These are phyloP conservation scores for Thermomucor indicae-seudaticae DNA, from an alignment of 371 early-diverging fungal species.

Conservation along the genomic window DNA sequence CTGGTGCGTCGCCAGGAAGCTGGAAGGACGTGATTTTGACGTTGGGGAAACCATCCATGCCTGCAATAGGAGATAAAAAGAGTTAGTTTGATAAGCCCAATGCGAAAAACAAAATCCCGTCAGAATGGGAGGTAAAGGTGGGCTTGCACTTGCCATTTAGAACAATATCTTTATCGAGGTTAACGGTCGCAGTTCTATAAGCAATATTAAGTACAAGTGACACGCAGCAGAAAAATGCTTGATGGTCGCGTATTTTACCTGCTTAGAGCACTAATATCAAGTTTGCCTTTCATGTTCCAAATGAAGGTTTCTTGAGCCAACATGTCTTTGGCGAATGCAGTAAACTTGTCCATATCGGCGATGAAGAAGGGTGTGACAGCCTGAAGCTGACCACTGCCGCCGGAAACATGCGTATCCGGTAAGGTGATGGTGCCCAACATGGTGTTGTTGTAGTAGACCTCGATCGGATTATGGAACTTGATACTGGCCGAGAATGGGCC, in stretches of 20 bases:
- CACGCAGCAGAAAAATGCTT: not conserved
- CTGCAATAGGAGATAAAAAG: constrained; percentile 9
- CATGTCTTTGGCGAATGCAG: constrained; percentile 51
- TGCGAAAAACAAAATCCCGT: not conserved
- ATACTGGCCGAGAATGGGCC: constrained; percentile 56
- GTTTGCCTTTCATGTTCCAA: constrained; percentile 55
- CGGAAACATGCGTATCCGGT: constrained; percentile 41
- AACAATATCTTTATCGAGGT: constrained; percentile 28
- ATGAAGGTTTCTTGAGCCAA: constrained; percentile 44
- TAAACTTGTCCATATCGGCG: constrained; percentile 40
- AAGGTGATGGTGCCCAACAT: constrained; percentile 51
- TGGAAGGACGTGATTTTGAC: constrained; percentile 49
- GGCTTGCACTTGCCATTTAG: constrained; percentile 15
- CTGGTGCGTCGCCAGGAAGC: constrained; percentile 46
- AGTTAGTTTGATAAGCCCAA: not conserved
- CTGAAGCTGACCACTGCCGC: constrained; percentile 41
- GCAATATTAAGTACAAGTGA: constrained; percentile 1
- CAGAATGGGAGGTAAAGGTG: not conserved
- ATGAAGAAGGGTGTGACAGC: constrained; percentile 46
- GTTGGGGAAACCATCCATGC: constrained; percentile 48
- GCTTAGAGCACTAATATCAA: constrained; percentile 54
- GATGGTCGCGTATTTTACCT: constrained; percentile 19
- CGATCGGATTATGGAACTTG: constrained; percentile 43
- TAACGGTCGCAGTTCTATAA: constrained; percentile 36
- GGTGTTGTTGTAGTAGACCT: constrained; percentile 40